Base-by-base conservation (phyloP, 768 basidiomycete species). In the Pulveroboletus frians region DNA sequence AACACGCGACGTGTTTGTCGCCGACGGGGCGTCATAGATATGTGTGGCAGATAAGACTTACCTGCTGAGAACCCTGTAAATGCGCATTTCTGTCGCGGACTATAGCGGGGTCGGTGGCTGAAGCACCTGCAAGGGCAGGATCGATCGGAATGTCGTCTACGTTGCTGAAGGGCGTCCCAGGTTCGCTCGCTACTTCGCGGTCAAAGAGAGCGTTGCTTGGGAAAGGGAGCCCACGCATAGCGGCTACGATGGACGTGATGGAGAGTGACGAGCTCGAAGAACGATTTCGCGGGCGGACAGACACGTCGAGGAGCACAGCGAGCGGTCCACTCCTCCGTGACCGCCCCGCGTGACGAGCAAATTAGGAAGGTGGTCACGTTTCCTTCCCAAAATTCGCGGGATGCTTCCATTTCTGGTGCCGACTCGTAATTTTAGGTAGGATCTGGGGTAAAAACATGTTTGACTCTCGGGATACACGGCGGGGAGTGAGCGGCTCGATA, bases 81-180 rank as follows among this genome's bases (percentile, higher is more conserved):
- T 42, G 50, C 13, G 48, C 42, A 29, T 62, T 57, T 40, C 51
- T 53, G 47, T 63, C 65, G 21, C 56, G 54, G 54, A 76, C 67
- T 45, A 81, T 68, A 50, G 72, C 71, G 23, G 80, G 79, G 71
- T 81, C 81, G 55, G 82, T 77, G 53, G 72, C 61, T 18, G 73
- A 66, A 30, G 32, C 31, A 15, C 64, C 75, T 41, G 69, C 76
- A 55, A 88, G 79, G 36, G 80, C 82, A 60, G 88, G 88, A 79
- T 90, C 87, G 74, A 89, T 88, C 56, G 85, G 85, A 67, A 89
- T 84, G 69, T 80, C 76, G 72, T 80, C 76, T 64, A 66, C 69
- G 70, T 71, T 74, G 72, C 73, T 76, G 64, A 71, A 70, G 54
- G 82, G 80, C 13, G 81, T 81, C 57, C 76, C 77, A 58, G 76